Base-by-base conservation (phyloP, 768 basidiomycete species). In the Podaxis sp. region DNA sequence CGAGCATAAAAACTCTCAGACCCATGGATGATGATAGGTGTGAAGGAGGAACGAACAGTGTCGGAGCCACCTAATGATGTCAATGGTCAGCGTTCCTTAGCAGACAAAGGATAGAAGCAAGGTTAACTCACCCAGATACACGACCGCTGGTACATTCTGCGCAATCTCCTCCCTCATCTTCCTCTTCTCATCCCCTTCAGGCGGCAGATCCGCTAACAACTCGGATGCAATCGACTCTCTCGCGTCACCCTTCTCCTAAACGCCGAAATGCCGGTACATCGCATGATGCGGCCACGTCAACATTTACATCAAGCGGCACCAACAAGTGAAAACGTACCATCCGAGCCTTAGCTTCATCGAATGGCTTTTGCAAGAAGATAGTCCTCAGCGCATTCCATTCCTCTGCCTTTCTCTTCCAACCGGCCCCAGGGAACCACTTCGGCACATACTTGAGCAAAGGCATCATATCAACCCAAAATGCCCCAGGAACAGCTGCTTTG, bases 351-450 rank as follows among this genome's bases (percentile, higher is more conserved):
- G 60, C 64, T 26, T 48, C 51, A 1, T 60, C 51, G 22, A 64
- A 67, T 11, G 64, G 62, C 20, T 48, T 48, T 13, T 28, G 24
- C 41, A 52, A 30, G 30, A 67, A 46, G 17, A 46, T 26, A 20
- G 22, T 22, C 17, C 24, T 56, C 1, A 55, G 20, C 4, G 36
- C n/a, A n/a, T 48, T 55, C 60, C 60, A 66, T 22, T 57, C 22
- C 26, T 41, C 60, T 33, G 67, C 67, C 36, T 56, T 53, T 13
- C 64, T 66, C 65, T 74, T 71, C 69, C 74, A 78, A 1, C 71
- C 71, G 5, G 74, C 74, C n/a, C 77, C 76, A 13, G 78, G 77
- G 40, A 79, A 61, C 78, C 78, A 80, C 0, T 62, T 55, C 0
- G 79, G 79, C 15, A 77, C 63, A 58, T 77, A 68, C 12, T 66